phyloP scores from a whole-genome alignment of 2,329 filamentous ascomycete genomes.

The Colletotrichum somersetense region DNA sequence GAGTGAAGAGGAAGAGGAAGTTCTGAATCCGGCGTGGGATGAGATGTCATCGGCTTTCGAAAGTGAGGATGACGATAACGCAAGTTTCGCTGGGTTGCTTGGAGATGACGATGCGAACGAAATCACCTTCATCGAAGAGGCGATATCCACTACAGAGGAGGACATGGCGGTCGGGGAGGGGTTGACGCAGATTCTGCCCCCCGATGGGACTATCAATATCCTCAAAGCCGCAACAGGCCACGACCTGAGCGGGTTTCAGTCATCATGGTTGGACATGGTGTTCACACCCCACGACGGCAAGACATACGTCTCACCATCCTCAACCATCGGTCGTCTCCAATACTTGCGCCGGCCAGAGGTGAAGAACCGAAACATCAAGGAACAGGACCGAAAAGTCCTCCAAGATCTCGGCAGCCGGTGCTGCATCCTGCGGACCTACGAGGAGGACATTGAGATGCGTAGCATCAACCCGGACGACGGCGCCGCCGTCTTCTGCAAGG shows the following conservation, averaged over 20 bases:
- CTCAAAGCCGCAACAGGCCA: not conserved
- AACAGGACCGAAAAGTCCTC: conserved; percentile 25
- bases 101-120: conserved; percentile 21
- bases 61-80: conserved; percentile 42
- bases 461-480: conserved; percentile 43
- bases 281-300: conserved; percentile 53
- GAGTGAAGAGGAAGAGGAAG: conserved; percentile 41
- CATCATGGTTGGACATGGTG: conserved; percentile 48
- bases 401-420: conserved; percentile 44
- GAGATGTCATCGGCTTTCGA: conserved; percentile 25
- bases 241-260: conserved; percentile 14
- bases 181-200: conserved; percentile 17
- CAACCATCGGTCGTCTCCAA: conserved; percentile 6
- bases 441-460: conserved; percentile 62
- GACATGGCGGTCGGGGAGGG: not conserved
- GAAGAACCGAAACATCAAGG: conserved; percentile 21
- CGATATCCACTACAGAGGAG: not conserved
- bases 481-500: conserved; percentile 50
- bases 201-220: conserved; percentile 16
- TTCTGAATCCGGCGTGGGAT: conserved; percentile 42
- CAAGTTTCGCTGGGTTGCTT: conserved; percentile 12
- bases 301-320: conserved; percentile 30
- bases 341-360: conserved; percentile 30
- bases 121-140: conserved; percentile 22
- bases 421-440: conserved; percentile 62